phyloP scores from a whole-genome alignment of 129 eudicot species.

The Centrapalus pauciflorus region DNA sequence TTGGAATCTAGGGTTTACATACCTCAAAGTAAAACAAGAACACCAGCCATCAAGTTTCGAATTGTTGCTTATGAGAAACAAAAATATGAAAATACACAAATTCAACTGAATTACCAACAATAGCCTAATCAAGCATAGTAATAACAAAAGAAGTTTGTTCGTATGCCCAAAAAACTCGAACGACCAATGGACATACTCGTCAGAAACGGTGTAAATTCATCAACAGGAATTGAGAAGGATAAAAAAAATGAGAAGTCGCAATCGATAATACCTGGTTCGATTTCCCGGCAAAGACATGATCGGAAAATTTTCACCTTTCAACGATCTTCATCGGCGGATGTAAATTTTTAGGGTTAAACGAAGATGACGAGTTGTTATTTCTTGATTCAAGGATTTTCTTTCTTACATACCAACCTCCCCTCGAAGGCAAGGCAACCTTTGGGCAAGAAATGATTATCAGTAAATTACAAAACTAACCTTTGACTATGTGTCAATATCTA shows the following conservation, averaged over 20 bases:
- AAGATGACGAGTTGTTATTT: constrained; percentile 18
- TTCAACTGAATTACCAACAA: constrained; percentile 5
- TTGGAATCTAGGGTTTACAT: constrained; percentile 17
- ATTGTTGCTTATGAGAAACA: constrained; percentile 16
- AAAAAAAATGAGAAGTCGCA: not conserved
- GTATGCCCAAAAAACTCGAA: not conserved
- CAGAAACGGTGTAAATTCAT: constrained; percentile 6
- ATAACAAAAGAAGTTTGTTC: not conserved
- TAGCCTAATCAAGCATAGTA: constrained; percentile 4
- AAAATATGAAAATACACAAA: not conserved
- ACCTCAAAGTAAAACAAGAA: constrained; percentile 7
- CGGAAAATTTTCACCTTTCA: constrained; percentile 10
- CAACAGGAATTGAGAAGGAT: constrained; percentile 11
- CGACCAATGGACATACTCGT: not conserved
- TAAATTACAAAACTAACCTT: constrained; percentile 22
- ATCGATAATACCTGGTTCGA: constrained; percentile 33
- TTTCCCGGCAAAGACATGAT: constrained; percentile 38
- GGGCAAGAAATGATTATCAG: not conserved
- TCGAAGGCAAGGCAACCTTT: constrained; percentile 33
- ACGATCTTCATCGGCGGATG: constrained; percentile 23
- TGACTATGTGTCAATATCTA: constrained; percentile 23
- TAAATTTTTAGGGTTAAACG: constrained; percentile 18
- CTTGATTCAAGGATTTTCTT: constrained; percentile 20
- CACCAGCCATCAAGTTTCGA: constrained; percentile 10
- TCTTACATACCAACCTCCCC: constrained; percentile 19